Conservation (phyloP, 257 asterid genomes). For the Datura wrightii region DNA sequence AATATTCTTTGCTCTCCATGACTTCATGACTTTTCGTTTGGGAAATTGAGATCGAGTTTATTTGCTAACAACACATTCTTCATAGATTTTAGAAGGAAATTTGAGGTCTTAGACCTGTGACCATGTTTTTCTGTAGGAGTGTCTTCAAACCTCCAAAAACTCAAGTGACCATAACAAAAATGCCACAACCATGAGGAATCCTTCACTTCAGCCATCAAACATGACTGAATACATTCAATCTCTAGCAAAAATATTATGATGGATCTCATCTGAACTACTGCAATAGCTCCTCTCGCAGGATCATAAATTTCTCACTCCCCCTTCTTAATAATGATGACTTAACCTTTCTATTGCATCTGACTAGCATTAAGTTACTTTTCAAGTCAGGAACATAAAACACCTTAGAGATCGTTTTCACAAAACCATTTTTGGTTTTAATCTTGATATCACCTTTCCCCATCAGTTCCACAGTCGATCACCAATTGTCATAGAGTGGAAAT, state of each 20-base stretch:
- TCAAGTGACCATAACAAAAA: not conserved
- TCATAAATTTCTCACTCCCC: not conserved
- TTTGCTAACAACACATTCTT: conserved; percentile 23
- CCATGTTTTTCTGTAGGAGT: not conserved
- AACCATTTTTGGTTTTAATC: not conserved
- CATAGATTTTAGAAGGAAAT: not conserved
- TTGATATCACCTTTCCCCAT: not conserved
- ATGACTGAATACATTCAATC: not conserved
- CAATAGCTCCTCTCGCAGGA: not conserved
- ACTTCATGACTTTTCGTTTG: not conserved
- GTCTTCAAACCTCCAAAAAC: not conserved
- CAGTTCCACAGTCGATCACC: not conserved
- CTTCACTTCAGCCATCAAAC: not conserved
- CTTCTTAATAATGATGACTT: not conserved
- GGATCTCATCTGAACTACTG: not conserved
- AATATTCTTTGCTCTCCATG: not conserved
- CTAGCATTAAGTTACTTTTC: not conserved
- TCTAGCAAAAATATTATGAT: not conserved
- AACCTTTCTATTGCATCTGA: not conserved
- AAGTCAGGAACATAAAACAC: not conserved
- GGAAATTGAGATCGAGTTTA: not conserved
- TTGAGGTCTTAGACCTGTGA: not conserved
- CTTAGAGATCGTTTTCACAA: not conserved
- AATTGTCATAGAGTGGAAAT: not conserved
- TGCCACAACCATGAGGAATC: conserved; percentile 24